Conservation (phyloP, 2,329 filamentous ascomycete species). For the Epicoccum sorghinum region DNA sequence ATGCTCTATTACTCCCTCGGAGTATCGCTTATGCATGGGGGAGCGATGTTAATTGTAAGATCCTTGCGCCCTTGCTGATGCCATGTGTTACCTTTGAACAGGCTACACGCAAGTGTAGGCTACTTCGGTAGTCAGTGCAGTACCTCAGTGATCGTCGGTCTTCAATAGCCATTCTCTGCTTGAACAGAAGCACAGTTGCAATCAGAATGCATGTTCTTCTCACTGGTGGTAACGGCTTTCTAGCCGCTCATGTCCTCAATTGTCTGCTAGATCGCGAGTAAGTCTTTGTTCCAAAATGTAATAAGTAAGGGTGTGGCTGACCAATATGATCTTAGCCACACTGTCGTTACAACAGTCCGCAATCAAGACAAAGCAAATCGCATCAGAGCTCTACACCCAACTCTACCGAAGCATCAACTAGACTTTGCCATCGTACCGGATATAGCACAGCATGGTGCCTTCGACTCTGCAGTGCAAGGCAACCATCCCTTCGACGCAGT, state of each 20-base stretch:
- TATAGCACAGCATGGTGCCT: constrained; percentile 70
- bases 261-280: constrained; percentile 57
- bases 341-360: constrained; percentile 64
- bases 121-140: too few relatives aligned
- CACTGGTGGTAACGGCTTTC: constrained; percentile 63
- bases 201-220: constrained; percentile 23
- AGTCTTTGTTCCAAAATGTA: background rate
- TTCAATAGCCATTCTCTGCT: too few relatives aligned
- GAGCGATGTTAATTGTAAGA: too few relatives aligned
- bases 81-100: too few relatives aligned
- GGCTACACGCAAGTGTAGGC: too few relatives aligned
- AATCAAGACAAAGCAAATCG: constrained; percentile 62
- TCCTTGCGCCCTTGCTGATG: too few relatives aligned
- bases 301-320: background rate
- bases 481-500: constrained; percentile 70
- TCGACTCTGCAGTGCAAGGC: constrained; percentile 61
- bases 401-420: constrained; percentile 58
- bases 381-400: constrained; percentile 58
- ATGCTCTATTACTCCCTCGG: constrained; percentile 3
- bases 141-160: too few relatives aligned
- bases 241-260: constrained; percentile 65
- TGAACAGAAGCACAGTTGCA: too few relatives aligned
- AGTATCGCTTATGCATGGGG: background rate
- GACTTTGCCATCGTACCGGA: constrained; percentile 72
- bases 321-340: constrained; percentile 50